Conservation (phyloP, 176 grass and related monocot species). For the Phoenix dactylifera region DNA sequence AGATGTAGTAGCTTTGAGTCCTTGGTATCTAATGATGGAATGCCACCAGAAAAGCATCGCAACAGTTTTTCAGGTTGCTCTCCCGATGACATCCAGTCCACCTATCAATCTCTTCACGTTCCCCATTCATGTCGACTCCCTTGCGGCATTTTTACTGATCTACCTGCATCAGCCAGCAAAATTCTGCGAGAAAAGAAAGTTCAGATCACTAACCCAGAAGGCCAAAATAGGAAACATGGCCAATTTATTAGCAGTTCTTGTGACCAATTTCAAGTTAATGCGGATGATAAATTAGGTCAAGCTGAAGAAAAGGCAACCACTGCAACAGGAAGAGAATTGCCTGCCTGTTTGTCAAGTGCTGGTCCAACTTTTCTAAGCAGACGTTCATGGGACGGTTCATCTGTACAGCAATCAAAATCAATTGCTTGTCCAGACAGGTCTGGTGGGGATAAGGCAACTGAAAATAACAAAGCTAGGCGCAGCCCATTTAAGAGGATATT, state of each 20-base stretch:
- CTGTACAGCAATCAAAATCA: conserved; percentile 12
- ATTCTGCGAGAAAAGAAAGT: conserved; percentile 16
- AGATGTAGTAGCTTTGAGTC: conserved; percentile 25
- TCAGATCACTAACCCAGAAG: conserved; percentile 13
- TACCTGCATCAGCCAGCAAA: conserved; percentile 12
- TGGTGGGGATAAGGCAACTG: conserved; percentile 37
- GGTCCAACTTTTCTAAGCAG: conserved; percentile 32
- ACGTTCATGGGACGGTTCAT: conserved; percentile 39
- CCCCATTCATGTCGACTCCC: conserved; percentile 69
- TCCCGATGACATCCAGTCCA: conserved; percentile 30
- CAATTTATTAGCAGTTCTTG: not conserved
- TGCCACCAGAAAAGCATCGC: conserved; percentile 31
- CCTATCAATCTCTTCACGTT: conserved; percentile 29
- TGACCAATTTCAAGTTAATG: not conserved
- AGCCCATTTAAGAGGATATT: conserved; percentile 89
- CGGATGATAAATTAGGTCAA: conserved; percentile 4
- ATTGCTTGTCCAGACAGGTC: conserved; percentile 31
- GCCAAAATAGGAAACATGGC: conserved; percentile 12
- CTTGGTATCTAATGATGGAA: conserved; percentile 8
- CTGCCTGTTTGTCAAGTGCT: conserved; percentile 19
- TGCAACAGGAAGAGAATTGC: conserved; percentile 19
- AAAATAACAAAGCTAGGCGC: conserved; percentile 51
- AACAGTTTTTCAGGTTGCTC: conserved; percentile 32
- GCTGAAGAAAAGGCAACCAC: conserved; percentile 28
- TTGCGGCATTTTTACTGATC: conserved; percentile 27